Evolutionary conservation across 352 stramenopile genomes (phyloP).

Genomic region (Phytopythium boreale): DNA sequence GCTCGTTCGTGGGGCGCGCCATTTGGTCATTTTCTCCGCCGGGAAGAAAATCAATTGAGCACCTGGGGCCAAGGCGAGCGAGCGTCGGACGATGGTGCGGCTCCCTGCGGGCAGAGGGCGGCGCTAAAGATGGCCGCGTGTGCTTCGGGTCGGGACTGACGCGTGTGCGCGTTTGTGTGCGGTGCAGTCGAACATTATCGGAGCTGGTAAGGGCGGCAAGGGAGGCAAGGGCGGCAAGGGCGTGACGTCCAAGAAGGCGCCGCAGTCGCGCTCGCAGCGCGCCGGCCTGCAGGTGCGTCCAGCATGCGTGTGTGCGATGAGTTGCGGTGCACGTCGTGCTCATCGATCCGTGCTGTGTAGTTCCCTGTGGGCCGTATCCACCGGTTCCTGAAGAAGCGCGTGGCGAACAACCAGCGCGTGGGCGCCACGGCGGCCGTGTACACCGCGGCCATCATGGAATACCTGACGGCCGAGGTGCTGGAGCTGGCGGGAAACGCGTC

Average conservation of each 20-base stretch:
- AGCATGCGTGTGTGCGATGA: background rate
- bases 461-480: constrained; percentile 99
- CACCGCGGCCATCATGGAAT: constrained; percentile 99
- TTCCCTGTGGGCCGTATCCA: constrained; percentile 99
- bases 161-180: constrained; percentile 6
- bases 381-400: constrained; percentile 98
- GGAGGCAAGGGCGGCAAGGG: constrained; percentile 99
- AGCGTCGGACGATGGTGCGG: background rate
- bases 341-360: constrained; percentile 32
- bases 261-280: constrained; percentile 97
- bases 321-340: too few species aligned
- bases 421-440: constrained; percentile 99
- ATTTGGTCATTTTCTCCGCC: constrained; percentile 6
- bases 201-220: constrained; percentile 96
- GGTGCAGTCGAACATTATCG: constrained; percentile 72
- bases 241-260: constrained; percentile 98
- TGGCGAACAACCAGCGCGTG: constrained; percentile 98
- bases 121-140: background rate
- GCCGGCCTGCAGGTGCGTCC: constrained; percentile 93
- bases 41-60: background rate
- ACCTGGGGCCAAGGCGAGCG: background rate
- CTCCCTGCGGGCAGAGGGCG: background rate
- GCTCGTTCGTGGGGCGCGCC: background rate
- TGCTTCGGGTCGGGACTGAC: background rate
- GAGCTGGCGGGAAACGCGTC: constrained; percentile 98